A percentile compares a stretch with the other conserved stretches of the same genome.
These are phyloP conservation scores for Amanita exitialis DNA, from an alignment of 768 basidiomycete genomes.

Conservation along the genomic window DNA sequence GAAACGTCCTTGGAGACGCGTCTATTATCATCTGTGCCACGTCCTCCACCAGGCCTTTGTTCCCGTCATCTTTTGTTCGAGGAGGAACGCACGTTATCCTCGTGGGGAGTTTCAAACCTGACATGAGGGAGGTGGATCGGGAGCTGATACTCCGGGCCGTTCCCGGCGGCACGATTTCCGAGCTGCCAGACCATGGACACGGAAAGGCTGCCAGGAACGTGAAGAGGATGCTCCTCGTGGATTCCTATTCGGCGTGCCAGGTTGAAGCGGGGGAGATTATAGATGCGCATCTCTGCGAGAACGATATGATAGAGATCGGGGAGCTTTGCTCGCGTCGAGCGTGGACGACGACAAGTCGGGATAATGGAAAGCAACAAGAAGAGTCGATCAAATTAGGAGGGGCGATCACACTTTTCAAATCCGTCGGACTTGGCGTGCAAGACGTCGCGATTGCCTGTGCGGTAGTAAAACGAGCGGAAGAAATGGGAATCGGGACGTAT, in stretches of 20 bases:
- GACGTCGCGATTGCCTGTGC: slow-evolving; percentile 75
- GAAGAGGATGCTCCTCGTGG: slow-evolving; percentile 49
- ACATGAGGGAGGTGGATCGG: slow-evolving; percentile 69
- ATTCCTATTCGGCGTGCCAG: slow-evolving; percentile 62
- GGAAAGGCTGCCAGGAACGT: no score
- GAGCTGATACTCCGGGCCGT: slow-evolving; percentile 45
- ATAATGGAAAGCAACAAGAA: background rate
- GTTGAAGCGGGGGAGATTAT: slow-evolving; percentile 81
- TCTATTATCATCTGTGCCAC: slow-evolving; percentile 73
- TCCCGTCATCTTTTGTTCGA: slow-evolving; percentile 54
- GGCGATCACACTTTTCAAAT: slow-evolving; percentile 75
- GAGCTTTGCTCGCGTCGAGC: slow-evolving; percentile 30
- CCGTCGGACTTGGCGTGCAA: slow-evolving; percentile 80
- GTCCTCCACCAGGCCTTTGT: slow-evolving; percentile 58
- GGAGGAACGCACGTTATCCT: slow-evolving; percentile 62
- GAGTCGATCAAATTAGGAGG: slow-evolving; percentile 20
- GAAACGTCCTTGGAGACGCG: slow-evolving; percentile 25
- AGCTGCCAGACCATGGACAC: background rate
- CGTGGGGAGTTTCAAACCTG: slow-evolving; percentile 73
- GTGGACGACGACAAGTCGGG: background rate
- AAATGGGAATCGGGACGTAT: slow-evolving; percentile 36
- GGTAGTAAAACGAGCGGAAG: slow-evolving; percentile 52
- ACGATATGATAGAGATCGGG: slow-evolving; percentile 58
- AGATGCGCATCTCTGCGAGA: slow-evolving; percentile 27
- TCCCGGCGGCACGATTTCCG: background rate